Percentiles rank a stretch among this genome's conserved stretches.
phyloP scores from a whole-genome alignment of 2,329 filamentous ascomycete species.

The Penicillium aurantiogriseum region DNA sequence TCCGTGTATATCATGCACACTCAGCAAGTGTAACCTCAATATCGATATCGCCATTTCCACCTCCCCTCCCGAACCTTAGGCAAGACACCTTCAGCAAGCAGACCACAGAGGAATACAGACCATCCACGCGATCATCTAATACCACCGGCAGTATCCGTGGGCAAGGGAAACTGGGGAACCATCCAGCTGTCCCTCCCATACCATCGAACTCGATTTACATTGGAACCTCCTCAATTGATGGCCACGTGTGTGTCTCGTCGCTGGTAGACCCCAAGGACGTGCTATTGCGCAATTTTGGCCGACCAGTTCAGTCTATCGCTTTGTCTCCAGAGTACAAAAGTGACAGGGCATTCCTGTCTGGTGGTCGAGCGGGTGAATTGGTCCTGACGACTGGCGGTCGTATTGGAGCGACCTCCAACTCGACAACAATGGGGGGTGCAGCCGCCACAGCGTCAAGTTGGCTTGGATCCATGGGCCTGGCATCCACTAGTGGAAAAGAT shows the following conservation, averaged over 20 bases:
- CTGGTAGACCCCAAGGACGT: constrained; percentile 87
- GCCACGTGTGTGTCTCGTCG: constrained; percentile 89
- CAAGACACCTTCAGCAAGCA: constrained; percentile 38
- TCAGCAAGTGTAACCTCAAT: constrained; percentile 85
- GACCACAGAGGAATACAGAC: constrained; percentile 28
- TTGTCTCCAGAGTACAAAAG: constrained; percentile 93
- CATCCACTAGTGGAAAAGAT: constrained; percentile 76
- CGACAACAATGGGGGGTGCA: constrained; percentile 73
- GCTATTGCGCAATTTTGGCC: constrained; percentile 84
- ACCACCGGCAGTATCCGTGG: constrained; percentile 33
- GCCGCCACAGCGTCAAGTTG: constrained; percentile 83
- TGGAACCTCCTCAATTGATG: constrained; percentile 90
- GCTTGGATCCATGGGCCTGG: constrained; percentile 83
- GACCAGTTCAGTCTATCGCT: constrained; percentile 87
- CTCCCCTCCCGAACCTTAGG: constrained; percentile 51
- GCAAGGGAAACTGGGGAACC: constrained; percentile 24
- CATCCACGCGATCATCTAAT: constrained; percentile 27
- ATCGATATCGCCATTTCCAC: constrained; percentile 84
- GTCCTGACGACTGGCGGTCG: constrained; percentile 82
- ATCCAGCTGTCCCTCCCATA: constrained; percentile 59
- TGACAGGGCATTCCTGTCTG: constrained; percentile 85
- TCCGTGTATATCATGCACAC: constrained; percentile 89
- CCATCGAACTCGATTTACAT: constrained; percentile 92
- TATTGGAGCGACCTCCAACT: constrained; percentile 73
- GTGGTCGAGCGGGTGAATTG: constrained; percentile 81